Evolutionary conservation across 805 yeast species (phyloP).

Genomic region (Yarrowia divulgata): DNA sequence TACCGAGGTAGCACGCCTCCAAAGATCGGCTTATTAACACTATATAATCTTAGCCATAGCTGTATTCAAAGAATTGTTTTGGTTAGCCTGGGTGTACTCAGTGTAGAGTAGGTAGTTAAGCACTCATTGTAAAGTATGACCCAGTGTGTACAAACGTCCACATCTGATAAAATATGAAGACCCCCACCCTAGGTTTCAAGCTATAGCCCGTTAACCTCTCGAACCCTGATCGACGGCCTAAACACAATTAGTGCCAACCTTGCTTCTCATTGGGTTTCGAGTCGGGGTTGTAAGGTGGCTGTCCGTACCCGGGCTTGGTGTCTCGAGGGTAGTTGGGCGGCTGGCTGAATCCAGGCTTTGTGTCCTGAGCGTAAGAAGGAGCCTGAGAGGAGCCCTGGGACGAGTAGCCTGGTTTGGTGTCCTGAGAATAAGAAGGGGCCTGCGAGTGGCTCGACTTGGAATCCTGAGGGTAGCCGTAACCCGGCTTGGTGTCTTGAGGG

Average conservation of each 20-base stretch:
- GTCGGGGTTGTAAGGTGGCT: conserved; percentile 16
- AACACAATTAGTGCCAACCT: conserved; percentile 22
- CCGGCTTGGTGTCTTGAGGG: background rate
- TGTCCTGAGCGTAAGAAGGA: background rate
- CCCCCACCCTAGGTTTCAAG: no score
- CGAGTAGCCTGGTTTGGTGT: background rate
- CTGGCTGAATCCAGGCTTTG: conserved; percentile 2
- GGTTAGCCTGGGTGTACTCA: no score
- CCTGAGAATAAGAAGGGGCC: conserved; percentile 6
- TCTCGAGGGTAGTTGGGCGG: conserved; percentile 4
- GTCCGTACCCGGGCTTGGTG: conserved; percentile 18
- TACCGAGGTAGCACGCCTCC: no score
- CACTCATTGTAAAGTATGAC: no score
- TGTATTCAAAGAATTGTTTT: no score
- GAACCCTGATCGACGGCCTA: background rate
- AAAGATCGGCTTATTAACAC: no score
- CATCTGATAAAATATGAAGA: no score
- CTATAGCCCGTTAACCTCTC: no score
- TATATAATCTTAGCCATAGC: no score
- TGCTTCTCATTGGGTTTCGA: conserved; percentile 35
- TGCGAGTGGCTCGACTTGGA: background rate
- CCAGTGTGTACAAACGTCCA: no score
- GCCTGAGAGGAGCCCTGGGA: background rate
- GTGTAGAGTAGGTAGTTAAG: no score
- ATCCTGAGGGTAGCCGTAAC: conserved; percentile 9